phyloP scores from a whole-genome alignment of 106 monocot species.

The Dioscorea dumetorum region DNA sequence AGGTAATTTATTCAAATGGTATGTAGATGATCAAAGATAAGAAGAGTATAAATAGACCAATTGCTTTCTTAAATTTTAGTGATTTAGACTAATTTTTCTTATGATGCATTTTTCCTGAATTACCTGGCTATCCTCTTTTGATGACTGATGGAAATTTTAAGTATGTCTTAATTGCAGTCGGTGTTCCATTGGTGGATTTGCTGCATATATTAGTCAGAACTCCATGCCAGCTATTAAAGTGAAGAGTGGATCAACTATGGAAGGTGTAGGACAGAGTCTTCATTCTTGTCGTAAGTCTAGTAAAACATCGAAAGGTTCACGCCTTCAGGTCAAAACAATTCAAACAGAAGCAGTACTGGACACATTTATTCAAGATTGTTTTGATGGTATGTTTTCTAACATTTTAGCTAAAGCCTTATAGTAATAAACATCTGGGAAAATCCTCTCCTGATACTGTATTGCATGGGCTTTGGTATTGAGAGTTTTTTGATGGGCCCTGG shows the following conservation, averaged over 20 bases:
- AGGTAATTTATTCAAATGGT: neutral
- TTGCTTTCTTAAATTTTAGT: neutral
- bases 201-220: neutral
- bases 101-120: no score
- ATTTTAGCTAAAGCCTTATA: neutral
- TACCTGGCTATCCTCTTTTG: neutral
- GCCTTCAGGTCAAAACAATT: neutral
- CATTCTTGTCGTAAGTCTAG: constrained; percentile 5
- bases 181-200: neutral
- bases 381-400: constrained; percentile 5
- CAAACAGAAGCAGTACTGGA: neutral
- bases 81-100: neutral
- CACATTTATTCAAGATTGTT: neutral
- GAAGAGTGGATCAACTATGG: constrained; percentile 5
- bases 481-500: no score
- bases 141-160: neutral
- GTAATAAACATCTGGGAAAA: neutral
- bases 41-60: neutral
- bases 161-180: neutral
- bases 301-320: neutral
- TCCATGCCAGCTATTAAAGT: constrained; percentile 12
- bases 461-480: no score
- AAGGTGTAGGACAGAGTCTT: constrained; percentile 6
- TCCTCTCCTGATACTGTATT: neutral
- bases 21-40: neutral